phyloP scores from a whole-genome alignment of 495 filamentous ascomycete species.

The Amorphotheca resinae region DNA sequence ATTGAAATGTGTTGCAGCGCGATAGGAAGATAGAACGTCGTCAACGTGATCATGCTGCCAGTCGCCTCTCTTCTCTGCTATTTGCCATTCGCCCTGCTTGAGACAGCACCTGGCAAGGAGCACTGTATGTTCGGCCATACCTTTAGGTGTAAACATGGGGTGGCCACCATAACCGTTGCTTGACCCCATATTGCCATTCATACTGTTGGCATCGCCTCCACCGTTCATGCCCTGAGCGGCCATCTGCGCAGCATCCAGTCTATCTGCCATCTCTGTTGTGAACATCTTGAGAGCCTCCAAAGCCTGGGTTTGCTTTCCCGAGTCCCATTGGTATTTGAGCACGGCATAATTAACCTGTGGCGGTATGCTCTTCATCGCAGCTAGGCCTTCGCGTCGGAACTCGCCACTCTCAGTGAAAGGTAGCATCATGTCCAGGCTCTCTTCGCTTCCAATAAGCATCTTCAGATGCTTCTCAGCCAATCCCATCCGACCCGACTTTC shows the following conservation, averaged over 20 bases:
- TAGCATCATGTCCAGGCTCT: slow-evolving; percentile 49
- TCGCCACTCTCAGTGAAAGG: slow-evolving; percentile 35
- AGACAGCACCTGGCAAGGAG: slow-evolving; percentile 91
- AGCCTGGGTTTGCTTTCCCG: slow-evolving; percentile 46
- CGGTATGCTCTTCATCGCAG: slow-evolving; percentile 28
- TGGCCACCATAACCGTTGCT: slow-evolving; percentile 18
- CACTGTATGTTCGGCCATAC: slow-evolving; percentile 48
- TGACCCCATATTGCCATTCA: slow-evolving; percentile 44
- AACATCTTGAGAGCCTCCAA: slow-evolving; percentile 72
- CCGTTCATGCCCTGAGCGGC: slow-evolving; percentile 42
- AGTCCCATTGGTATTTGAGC: slow-evolving; percentile 90
- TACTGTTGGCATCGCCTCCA: slow-evolving; percentile 36
- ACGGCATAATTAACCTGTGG: slow-evolving; percentile 82
- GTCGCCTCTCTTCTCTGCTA: slow-evolving; percentile 65
- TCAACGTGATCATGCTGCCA: slow-evolving; percentile 68
- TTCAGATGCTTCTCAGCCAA: slow-evolving; percentile 95
- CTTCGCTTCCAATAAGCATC: slow-evolving; percentile 44
- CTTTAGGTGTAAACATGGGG: slow-evolving; percentile 22
- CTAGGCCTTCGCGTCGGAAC: slow-evolving; percentile 21
- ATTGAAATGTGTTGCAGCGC: slow-evolving; percentile 82
- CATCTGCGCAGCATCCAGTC: slow-evolving; percentile 49
- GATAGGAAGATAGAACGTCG: slow-evolving; percentile 74
- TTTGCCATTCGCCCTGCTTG: slow-evolving; percentile 93
- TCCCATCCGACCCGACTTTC: slow-evolving; percentile 87
- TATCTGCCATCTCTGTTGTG: slow-evolving; percentile 62